Percentiles rank a stretch among this genome's conserved stretches.
These are phyloP conservation scores for Calonectria henricotiae DNA, from an alignment of 2,329 filamentous ascomycete species.

Conservation along the genomic window DNA sequence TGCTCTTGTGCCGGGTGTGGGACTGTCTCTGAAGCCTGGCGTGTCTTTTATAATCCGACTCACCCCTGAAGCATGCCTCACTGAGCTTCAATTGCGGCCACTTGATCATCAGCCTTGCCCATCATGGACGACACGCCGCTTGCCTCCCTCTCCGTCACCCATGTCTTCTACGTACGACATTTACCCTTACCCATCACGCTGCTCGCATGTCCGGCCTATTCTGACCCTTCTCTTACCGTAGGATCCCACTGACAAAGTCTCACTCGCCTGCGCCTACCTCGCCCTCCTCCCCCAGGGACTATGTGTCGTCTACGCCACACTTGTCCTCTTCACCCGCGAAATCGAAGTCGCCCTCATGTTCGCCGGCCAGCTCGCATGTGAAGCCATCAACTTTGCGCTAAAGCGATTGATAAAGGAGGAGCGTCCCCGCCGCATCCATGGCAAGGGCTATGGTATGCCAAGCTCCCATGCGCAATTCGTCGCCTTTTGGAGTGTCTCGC, in stretches of 20 bases:
- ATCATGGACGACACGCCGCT: conserved; percentile 69
- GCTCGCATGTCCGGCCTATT: conserved; percentile 8
- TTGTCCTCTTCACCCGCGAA: conserved; percentile 93
- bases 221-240: conserved; percentile 58
- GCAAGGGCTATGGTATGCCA: conserved; percentile 98
- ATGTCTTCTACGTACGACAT: conserved; percentile 91
- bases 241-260: conserved; percentile 89
- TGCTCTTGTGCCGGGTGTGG: conserved; percentile 24
- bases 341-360: conserved; percentile 92
- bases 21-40: conserved; percentile 16
- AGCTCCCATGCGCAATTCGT: conserved; percentile 95
- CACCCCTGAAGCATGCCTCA: conserved; percentile 31
- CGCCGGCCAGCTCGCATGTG: conserved; percentile 90
- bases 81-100: conserved; percentile 17
- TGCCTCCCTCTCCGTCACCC: conserved; percentile 92
- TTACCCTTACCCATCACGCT: not conserved
- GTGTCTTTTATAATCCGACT: not conserved
- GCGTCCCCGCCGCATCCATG: conserved; percentile 85
- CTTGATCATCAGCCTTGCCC: conserved; percentile 25
- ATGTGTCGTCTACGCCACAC: conserved; percentile 89
- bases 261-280: conserved; percentile 92
- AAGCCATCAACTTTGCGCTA: conserved; percentile 89
- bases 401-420: conserved; percentile 96
- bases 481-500: conserved; percentile 88
- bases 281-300: conserved; percentile 94